A percentile compares a stretch with the other conserved stretches of the same genome.
Conservation (phyloP, 2,329 filamentous ascomycete genomes). For the Exophiala sp. region DNA sequence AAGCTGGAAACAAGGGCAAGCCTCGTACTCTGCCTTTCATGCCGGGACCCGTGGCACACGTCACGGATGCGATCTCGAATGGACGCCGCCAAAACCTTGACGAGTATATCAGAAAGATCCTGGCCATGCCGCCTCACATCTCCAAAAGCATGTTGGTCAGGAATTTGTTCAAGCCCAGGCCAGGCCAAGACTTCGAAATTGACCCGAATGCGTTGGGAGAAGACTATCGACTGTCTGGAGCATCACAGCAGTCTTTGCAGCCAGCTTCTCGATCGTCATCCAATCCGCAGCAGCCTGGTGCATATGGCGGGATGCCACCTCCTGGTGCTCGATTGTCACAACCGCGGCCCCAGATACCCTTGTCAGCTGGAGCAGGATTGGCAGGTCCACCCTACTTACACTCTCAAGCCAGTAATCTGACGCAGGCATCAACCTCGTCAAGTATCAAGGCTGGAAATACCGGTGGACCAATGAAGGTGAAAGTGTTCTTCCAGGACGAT, state of each 20-base stretch:
- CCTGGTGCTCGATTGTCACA: slow-evolving; percentile 36
- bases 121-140: slow-evolving; percentile 78
- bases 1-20: slow-evolving; percentile 79
- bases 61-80: slow-evolving; percentile 95
- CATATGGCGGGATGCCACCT: slow-evolving; percentile 49
- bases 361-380: slow-evolving; percentile 22
- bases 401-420: slow-evolving; percentile 50
- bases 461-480: slow-evolving; percentile 71
- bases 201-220: slow-evolving; percentile 61
- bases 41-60: slow-evolving; percentile 95
- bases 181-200: slow-evolving; percentile 82
- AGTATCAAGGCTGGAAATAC: slow-evolving; percentile 26
- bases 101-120: slow-evolving; percentile 87
- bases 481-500: slow-evolving; percentile 88
- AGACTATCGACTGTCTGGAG: slow-evolving; percentile 68
- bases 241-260: slow-evolving; percentile 61
- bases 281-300: slow-evolving; percentile 53
- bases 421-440: slow-evolving; percentile 38
- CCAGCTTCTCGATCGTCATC: slow-evolving; percentile 61
- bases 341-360: slow-evolving; percentile 36
- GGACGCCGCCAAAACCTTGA: slow-evolving; percentile 87
- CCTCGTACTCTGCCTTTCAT: slow-evolving; percentile 88
- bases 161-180: slow-evolving; percentile 81
- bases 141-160: slow-evolving; percentile 76
- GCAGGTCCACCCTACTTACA: slow-evolving; percentile 37